Evolutionary conservation across 345 rosid species (phyloP).

Genomic region (Xanthoceras sorbifolium): DNA sequence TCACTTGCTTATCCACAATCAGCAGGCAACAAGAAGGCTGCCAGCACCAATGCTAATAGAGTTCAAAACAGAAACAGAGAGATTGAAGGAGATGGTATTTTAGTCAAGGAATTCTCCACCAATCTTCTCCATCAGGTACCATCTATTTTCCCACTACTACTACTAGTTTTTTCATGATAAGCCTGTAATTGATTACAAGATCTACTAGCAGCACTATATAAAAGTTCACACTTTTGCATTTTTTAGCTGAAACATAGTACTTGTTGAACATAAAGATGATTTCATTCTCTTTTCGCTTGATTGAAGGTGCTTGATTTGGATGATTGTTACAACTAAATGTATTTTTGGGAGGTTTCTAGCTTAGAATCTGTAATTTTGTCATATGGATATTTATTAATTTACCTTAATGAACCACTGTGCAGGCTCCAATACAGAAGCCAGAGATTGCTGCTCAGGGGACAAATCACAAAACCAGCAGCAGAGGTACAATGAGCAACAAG

Average conservation of each 20-base stretch:
- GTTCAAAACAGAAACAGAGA: conserved; percentile 33
- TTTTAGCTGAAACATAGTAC: too few species aligned
- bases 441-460: conserved; percentile 34
- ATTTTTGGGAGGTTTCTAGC: too few species aligned
- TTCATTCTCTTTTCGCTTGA: too few species aligned
- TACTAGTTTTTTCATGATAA: too few species aligned
- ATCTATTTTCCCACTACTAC: too few species aligned
- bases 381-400: not conserved
- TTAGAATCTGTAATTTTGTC: not conserved
- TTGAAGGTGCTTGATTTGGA: too few species aligned
- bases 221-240: not conserved
- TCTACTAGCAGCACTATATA: too few species aligned
- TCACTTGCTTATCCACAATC: conserved; percentile 44
- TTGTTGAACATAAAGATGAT: too few species aligned
- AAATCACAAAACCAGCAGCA: conserved; percentile 30
- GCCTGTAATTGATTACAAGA: not conserved
- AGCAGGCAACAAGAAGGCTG: conserved; percentile 31
- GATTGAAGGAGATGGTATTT: conserved; percentile 26
- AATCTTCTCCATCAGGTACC: conserved; percentile 39
- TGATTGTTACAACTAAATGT: not conserved
- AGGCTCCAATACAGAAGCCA: conserved; percentile 37
- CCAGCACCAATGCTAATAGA: conserved; percentile 29
- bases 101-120: conserved; percentile 31
- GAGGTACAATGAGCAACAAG: conserved; percentile 23
- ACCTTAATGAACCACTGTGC: not conserved